Percentiles rank a stretch among this genome's conserved stretches.
Conservation (phyloP, 805 yeast genomes). For the Kodamaea fukazawae region DNA sequence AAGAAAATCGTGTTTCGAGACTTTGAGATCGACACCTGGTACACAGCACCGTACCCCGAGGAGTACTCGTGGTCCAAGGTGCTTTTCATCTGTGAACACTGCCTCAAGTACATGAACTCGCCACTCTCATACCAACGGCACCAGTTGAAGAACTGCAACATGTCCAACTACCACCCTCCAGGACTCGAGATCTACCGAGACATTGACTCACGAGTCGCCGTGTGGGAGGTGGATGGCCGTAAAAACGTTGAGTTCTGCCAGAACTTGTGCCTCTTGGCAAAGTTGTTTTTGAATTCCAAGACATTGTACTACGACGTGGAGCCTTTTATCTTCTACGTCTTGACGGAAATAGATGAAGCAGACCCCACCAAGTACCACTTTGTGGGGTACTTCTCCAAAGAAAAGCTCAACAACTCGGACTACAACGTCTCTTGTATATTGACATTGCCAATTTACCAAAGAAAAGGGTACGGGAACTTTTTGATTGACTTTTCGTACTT, state of each 20-base stretch:
- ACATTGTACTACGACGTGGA: conserved; percentile 93
- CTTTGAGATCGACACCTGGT: conserved; percentile 85
- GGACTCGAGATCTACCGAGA: conserved; percentile 44
- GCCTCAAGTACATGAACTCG: conserved; percentile 75
- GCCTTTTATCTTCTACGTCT: conserved; percentile 85
- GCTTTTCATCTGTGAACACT: conserved; percentile 77
- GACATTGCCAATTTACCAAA: conserved; percentile 82
- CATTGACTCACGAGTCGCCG: conserved; percentile 22
- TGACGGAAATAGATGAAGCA: conserved; percentile 61
- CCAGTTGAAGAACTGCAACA: conserved; percentile 61
- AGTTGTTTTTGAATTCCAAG: conserved; percentile 84
- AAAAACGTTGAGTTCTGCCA: conserved; percentile 81
- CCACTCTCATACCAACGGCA: conserved; percentile 70
- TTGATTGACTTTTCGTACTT: conserved; percentile 87
- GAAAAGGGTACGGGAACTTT: conserved; percentile 86
- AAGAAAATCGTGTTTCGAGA: conserved; percentile 67
- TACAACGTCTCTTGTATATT: conserved; percentile 89
- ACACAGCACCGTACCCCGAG: conserved; percentile 88
- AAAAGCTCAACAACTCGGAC: conserved; percentile 67
- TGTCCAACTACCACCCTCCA: conserved; percentile 61
- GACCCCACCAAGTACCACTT: conserved; percentile 57
- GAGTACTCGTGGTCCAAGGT: conserved; percentile 64
- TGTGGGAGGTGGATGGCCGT: conserved; percentile 72
- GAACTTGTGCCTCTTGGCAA: conserved; percentile 84
- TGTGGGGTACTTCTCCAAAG: conserved; percentile 94